Base-by-base conservation (phyloP, 2,329 filamentous ascomycete genomes). In the Xylaria sp. region DNA sequence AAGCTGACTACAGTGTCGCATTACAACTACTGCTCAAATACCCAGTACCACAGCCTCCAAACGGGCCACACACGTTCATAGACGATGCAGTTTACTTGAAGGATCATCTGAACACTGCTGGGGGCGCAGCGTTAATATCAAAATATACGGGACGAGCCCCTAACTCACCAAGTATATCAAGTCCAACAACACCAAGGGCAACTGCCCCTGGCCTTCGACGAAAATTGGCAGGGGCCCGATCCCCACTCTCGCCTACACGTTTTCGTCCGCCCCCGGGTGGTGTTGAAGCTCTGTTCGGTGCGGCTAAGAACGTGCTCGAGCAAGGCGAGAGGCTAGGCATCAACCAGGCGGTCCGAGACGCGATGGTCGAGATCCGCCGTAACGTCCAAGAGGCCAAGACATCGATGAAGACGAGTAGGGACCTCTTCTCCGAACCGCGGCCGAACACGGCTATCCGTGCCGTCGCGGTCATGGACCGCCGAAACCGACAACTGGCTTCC, bases 1-100 rank as follows among this genome's bases (percentile, higher is more conserved):
- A 93, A 69, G 90, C 92, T 13, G 95, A 98, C 77, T 97, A 97
- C 75, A 95, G 96, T 1, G 87, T 89, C 39, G 95, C 93, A 9
- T 82, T 99, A 60, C 91, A 93, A 63, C 81, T 96, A 1, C 83
- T 98, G 29, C 85, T 98, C 1, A 92, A 93, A 73, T 98, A 98
- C 72, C 93, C 93, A 1, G 82, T 88, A 1, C 90, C 91, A 2
- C 75, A 83, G 5, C 79, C 82, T 2, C 85, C 89, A 1, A 82
- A 90, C 70, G 88, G 89, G 0, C 91, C 94, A 17, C 88, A 91
- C 71, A 92, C 90, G 0, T 93, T 98, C 73, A 92, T 97, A 53
- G 87, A 93, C 65, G 96, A 99, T 79, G 96, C 94, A 0, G 78
- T 96, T 2, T 93, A 91, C 74, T 83, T 96, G 2, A 85, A 85